phyloP scores from a whole-genome alignment of 2,329 filamentous ascomycete genomes.

The Cladorrhinum sp. region DNA sequence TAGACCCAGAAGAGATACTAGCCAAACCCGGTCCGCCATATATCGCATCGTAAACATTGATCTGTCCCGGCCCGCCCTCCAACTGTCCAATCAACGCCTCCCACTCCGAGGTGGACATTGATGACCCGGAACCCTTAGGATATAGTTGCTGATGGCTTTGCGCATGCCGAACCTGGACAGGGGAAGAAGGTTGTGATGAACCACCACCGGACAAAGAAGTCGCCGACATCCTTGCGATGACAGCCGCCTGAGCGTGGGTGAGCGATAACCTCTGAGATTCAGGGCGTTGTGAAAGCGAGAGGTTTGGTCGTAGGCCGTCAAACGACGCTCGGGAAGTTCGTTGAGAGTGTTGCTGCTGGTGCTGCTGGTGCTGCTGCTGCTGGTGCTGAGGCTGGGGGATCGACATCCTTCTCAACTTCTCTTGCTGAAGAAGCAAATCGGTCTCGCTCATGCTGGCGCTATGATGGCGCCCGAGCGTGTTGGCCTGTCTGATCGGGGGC shows the following conservation, averaged over 20 bases:
- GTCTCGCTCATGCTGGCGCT: slow-evolving; percentile 50
- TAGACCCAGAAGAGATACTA: slow-evolving; percentile 35
- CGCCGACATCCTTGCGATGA: slow-evolving; percentile 39
- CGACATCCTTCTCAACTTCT: slow-evolving; percentile 56
- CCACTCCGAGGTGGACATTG: slow-evolving; percentile 68
- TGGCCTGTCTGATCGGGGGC: slow-evolving; percentile 33
- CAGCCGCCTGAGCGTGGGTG: slow-evolving; percentile 35
- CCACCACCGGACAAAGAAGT: slow-evolving; percentile 54
- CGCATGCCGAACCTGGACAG: slow-evolving; percentile 36
- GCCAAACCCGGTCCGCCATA: slow-evolving; percentile 63
- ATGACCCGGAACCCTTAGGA: slow-evolving; percentile 32
- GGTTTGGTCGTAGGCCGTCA: slow-evolving; percentile 41
- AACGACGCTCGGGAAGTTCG: slow-evolving; percentile 46
- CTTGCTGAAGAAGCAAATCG: slow-evolving; percentile 53
- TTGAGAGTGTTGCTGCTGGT: slow-evolving; percentile 34
- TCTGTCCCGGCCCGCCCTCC: slow-evolving; percentile 70
- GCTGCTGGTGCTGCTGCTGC: slow-evolving; percentile 32
- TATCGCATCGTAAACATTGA: slow-evolving; percentile 81
- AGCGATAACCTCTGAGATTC: slow-evolving; percentile 44
- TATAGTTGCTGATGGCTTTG: slow-evolving; percentile 33
- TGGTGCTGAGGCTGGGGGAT: slow-evolving; percentile 38
- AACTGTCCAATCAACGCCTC: slow-evolving; percentile 68
- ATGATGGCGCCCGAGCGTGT: slow-evolving; percentile 40
- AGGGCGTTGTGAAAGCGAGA: slow-evolving; percentile 42
- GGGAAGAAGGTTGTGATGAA: slow-evolving; percentile 48